Percentiles rank a stretch among this genome's conserved stretches.
These are phyloP conservation scores for Raffaelea arxii DNA, from an alignment of 2,329 filamentous ascomycete species.

Conservation along the genomic window DNA sequence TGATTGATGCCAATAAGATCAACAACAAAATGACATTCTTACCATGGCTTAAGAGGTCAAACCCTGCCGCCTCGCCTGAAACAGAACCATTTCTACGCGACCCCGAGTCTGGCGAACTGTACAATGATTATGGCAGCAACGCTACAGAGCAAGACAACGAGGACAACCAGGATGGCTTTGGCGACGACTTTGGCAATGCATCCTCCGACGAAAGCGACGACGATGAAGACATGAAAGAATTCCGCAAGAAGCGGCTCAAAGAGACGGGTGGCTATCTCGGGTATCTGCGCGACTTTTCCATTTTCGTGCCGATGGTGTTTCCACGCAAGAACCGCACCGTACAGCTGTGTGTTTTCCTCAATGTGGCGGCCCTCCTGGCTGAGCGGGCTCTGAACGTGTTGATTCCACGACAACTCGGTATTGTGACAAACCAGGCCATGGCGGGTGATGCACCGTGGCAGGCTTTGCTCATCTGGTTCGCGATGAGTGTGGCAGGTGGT, in stretches of 20 bases:
- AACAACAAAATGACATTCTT: too few relatives aligned
- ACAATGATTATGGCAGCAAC: too few relatives aligned
- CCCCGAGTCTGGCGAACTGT: too few relatives aligned
- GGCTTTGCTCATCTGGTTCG: neutral
- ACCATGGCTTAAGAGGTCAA: too few relatives aligned
- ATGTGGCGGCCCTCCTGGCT: neutral
- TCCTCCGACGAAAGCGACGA: neutral
- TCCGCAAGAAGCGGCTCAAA: neutral
- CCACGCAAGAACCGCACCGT: neutral
- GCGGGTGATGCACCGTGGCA: neutral
- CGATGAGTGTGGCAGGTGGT: neutral
- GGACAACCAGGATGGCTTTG: too few relatives aligned
- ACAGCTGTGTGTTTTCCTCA: neutral
- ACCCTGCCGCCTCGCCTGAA: too few relatives aligned
- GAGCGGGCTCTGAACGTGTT: neutral
- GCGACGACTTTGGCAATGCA: neutral
- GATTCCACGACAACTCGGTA: neutral
- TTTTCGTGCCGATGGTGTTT: neutral
- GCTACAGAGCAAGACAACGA: too few relatives aligned
- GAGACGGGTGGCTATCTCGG: neutral
- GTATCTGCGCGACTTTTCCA: neutral
- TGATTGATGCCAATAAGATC: too few relatives aligned
- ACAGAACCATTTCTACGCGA: too few relatives aligned
- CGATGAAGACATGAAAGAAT: neutral
- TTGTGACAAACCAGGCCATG: neutral